phyloP scores from a whole-genome alignment of 345 rosid species.

The Xanthoceras sorbifolium region DNA sequence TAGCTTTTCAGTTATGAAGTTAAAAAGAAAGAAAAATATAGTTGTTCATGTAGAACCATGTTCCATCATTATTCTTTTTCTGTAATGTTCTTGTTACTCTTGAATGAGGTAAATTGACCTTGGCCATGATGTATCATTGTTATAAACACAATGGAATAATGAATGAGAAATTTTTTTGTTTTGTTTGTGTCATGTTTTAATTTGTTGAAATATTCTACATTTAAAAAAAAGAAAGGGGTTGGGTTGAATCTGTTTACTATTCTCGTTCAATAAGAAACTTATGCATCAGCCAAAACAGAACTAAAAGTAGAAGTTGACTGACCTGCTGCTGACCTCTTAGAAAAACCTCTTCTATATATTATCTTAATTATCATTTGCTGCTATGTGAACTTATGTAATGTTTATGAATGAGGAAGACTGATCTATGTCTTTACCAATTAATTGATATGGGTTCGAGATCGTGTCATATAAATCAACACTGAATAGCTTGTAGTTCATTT shows the following conservation, averaged over 20 bases:
- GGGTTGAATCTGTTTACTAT: background rate
- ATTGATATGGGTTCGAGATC: background rate
- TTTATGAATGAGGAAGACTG: background rate
- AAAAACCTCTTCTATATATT: background rate
- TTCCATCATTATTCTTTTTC: background rate
- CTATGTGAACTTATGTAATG: background rate
- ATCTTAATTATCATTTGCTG: background rate
- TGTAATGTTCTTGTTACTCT: background rate
- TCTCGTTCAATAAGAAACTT: background rate
- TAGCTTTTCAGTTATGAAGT: background rate
- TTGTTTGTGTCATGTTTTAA: background rate
- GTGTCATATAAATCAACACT: background rate
- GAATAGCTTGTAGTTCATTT: constrained; percentile 7
- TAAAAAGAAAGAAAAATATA: background rate
- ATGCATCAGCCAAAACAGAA: background rate
- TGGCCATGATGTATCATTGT: background rate
- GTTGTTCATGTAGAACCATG: background rate
- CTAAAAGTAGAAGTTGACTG: background rate
- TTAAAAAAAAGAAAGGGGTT: background rate
- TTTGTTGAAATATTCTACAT: background rate
- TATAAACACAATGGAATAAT: background rate
- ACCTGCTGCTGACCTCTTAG: background rate
- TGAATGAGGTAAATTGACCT: background rate
- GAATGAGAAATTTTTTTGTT: background rate
- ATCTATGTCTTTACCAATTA: background rate